Conservation (phyloP, 2,329 filamentous ascomycete species). For the Penicillium janthinellum region DNA sequence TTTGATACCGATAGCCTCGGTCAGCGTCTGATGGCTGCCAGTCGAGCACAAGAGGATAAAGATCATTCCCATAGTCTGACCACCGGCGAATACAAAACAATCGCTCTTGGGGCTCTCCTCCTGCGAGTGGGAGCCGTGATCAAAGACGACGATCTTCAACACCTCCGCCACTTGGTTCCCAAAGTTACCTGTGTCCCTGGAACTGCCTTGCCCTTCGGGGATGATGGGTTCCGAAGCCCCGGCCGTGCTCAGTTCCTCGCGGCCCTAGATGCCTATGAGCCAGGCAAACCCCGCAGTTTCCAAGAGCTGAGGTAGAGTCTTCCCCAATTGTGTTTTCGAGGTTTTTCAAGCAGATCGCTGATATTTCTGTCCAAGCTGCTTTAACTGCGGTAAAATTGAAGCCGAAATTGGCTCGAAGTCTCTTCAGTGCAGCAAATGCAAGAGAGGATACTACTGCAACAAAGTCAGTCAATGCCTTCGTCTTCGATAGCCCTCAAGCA, state of each 20-base stretch:
- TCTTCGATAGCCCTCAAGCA: background rate
- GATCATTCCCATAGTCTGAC: too few species aligned
- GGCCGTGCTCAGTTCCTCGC: background rate
- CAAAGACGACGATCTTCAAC: background rate
- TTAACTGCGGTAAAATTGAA: background rate
- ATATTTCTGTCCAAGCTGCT: background rate
- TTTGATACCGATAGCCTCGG: background rate
- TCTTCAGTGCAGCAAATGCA: background rate
- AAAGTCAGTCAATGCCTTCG: background rate
- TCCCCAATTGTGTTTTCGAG: too few species aligned
- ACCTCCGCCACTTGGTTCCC: background rate
- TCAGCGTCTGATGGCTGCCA: background rate
- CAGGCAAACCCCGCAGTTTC: background rate
- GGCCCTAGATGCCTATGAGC: background rate
- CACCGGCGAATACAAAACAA: background rate
- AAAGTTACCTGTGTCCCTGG: background rate
- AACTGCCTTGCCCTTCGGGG: background rate
- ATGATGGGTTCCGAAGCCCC: background rate
- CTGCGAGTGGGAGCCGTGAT: background rate
- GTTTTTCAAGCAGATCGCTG: background rate
- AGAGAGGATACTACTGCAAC: background rate
- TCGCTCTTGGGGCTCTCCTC: background rate
- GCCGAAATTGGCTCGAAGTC: background rate
- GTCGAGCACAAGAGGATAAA: background rate
- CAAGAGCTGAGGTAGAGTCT: background rate